These are phyloP conservation scores for Willaertia magna DNA, from an alignment of 208 protist genomes.

Conservation along the genomic window DNA sequence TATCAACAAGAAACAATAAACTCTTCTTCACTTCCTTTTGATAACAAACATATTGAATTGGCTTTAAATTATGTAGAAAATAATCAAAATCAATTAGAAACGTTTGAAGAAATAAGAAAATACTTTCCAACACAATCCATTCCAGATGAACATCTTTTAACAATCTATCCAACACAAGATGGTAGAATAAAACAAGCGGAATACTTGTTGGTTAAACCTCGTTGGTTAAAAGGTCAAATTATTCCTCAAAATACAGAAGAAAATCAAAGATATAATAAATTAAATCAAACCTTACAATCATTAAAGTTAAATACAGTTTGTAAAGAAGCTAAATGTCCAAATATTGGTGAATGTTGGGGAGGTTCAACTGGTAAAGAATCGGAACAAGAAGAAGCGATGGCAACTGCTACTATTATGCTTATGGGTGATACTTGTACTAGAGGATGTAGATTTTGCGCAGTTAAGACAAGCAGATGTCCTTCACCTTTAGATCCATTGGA, in stretches of 20 bases:
- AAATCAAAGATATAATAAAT: conserved; percentile 1
- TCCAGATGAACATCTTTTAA: no score
- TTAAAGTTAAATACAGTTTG: conserved; percentile 18
- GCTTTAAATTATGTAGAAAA: no score
- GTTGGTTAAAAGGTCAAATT: neutral
- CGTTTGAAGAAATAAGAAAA: no score
- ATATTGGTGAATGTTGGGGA: conserved; percentile 96
- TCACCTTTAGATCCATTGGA: conserved; percentile 83
- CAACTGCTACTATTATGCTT: conserved; percentile 94
- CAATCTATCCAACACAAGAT: no score
- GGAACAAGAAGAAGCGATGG: conserved; percentile 51
- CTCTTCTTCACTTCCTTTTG: no score
- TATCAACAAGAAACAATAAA: no score
- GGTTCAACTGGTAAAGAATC: conserved; percentile 45
- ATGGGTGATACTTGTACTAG: conserved; percentile 94
- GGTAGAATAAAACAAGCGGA: neutral
- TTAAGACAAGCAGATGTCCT: conserved; percentile 79
- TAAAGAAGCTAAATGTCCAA: conserved; percentile 85
- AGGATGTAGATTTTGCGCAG: conserved; percentile 92
- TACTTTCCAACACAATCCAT: neutral
- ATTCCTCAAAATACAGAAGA: neutral
- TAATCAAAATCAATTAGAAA: no score
- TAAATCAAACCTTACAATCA: conserved; percentile 15
- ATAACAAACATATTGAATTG: no score
- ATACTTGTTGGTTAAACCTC: neutral